Evolutionary conservation across 2,329 filamentous ascomycete genomes (phyloP), one percentile per base, ranked within the genome.

Genomic region (Blastomyces silverae): DNA sequence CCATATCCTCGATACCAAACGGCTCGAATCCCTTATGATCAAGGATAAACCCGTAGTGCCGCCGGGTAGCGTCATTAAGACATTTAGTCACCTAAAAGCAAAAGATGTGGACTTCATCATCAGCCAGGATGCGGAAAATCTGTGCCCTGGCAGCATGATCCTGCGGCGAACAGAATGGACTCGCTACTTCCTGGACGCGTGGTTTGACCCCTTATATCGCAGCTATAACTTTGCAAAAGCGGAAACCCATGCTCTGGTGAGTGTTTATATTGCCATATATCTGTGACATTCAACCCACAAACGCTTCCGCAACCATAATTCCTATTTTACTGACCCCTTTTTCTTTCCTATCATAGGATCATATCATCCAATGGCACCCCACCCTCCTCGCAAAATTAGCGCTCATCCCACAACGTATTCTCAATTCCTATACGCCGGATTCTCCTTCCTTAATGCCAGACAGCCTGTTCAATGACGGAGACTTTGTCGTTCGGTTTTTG

Each of bases 151-250:
- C 13, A 96, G 91, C 77, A 89, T 96, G 67, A 80, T 97, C 17
- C 75, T 99, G 15, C 84, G 87, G 67, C 90, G 89, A 66, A 91
- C 92, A 28, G 91, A 94, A 64, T 99, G 93, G 91, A 89, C 90
- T 56, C 89, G 89, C 73, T 99, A 90, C 80, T 91, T 99, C 73
- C 78, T 97, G 22, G 94, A 99, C 75, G 89, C 90, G 0, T 99
- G 94, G 94, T 96, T 94, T 73, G 92, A 97, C 75, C 94, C 94
- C 59, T 80, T 97, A 55, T 99, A 96, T 78, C 84, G 93, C 68
- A 90, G 84, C 70, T 99, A 99, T 79, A 96, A 96, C 74, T 99
- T 99, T 73, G 91, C 95, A 73, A 97, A 95, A 76, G 92, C 91
- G 0, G 94, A 99, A 77, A 85, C 83, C 31, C 93, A 99, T 80